Evolutionary conservation across 169 alveolate genomes (phyloP), one percentile per base, ranked within the genome.

Genomic region (Plasmodium relictum): DNA sequence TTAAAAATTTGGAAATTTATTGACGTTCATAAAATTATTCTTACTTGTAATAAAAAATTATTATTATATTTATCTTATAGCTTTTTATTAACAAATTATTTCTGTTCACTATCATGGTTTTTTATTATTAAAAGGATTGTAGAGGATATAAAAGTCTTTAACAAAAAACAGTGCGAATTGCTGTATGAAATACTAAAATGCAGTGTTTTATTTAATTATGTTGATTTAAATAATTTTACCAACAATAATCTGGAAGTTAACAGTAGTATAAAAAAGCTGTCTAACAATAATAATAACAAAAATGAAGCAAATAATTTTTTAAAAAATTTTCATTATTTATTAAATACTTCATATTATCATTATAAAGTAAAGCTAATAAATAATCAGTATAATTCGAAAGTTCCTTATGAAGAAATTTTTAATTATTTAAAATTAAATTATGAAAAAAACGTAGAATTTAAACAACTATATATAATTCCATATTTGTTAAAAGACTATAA

Each of bases 321-420:
- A 22, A 83, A 83, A 69, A 83, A 41, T 20, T 69, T 83, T 56
- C 72, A 69, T 44, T 83, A 83, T 72, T 62, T 83, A 20, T 72
- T 83, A 39, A 83, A 66, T 45, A 44, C 91, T 1, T 83, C 91
- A 12, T 83, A 83, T 44, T 69, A 68, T 70, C 91, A 83, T 54
- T 83, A 83, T 44, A 83, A 83, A 45, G 39, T 83, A 62, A 83
- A 83, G 26, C 14, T 83, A 72, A 68, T 83, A 83, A 83, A 83
- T 41, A 69, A 83, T 68, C 91, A 83, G 61, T 48, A 83, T 62
- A 58, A 0, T 44, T 62, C 91, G 6, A 83, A 68, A 26, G 91
- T 83, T 12, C 91, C 91, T 7, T 83, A 83, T 72, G 91, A 83
- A 83, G 91, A 83, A 10, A 66, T 83, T 52, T 69, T 83, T 69